A percentile compares a stretch with the other conserved stretches of the same genome.
Evolutionary conservation across 2,329 filamentous ascomycete genomes (phyloP).

Genomic region (Fusarium sp.): DNA sequence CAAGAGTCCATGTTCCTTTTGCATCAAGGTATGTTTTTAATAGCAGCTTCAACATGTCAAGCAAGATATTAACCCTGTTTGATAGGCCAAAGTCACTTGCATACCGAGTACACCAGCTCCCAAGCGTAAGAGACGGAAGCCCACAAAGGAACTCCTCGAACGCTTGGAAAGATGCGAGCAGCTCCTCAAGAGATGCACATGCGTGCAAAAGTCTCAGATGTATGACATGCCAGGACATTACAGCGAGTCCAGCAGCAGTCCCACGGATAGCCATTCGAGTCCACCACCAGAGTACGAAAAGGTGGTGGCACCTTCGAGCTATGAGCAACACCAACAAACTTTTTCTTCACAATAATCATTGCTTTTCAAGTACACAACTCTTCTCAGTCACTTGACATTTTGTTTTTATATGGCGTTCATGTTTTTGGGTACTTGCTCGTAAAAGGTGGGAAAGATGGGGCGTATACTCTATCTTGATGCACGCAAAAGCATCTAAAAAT

Average conservation of each 20-base stretch:
- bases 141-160: conserved; percentile 29
- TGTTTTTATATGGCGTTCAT: background rate
- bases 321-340: background rate
- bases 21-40: conserved; percentile 17
- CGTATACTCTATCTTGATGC: background rate
- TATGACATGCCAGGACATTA: conserved; percentile 4
- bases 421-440: background rate
- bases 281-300: conserved; percentile 27
- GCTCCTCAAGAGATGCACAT: conserved; percentile 27
- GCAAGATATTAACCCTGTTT: background rate
- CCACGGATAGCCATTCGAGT: conserved; percentile 20
- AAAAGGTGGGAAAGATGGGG: background rate
- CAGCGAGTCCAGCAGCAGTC: conserved; percentile 30
- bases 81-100: conserved; percentile 27
- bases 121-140: conserved; percentile 28
- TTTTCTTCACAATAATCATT: background rate
- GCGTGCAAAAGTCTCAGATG: conserved; percentile 30
- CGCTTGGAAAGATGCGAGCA: conserved; percentile 28
- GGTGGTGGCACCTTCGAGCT: background rate
- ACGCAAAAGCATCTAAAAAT: background rate
- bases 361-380: background rate
- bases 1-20: conserved; percentile 33
- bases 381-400: background rate
- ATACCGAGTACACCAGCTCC: conserved; percentile 33
- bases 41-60: background rate